Evolutionary conservation across 2,329 filamentous ascomycete genomes (phyloP), one percentile per base, ranked within the genome.

Genomic region (Alternaria conjuncta): DNA sequence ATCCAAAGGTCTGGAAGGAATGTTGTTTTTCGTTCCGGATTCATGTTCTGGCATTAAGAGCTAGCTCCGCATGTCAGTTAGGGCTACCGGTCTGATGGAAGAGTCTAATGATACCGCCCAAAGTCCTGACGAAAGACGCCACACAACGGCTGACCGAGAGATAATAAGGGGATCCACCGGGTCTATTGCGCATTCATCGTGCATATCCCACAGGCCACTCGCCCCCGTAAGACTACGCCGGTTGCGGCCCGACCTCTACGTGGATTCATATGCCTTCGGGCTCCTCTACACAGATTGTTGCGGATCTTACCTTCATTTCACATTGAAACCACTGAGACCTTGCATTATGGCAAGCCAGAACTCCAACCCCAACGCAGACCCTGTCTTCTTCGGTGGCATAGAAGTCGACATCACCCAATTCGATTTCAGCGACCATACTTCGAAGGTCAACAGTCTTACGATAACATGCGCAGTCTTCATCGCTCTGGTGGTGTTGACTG

Each of bases 391-490:
- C 28, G 67, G 64, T 13, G 65, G 66, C 7, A 32, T 70, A 8
- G 18, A 51, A 18, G 62, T 75, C 21, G 73, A 75, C 36, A 64
- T 61, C 44, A 71, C 65, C 47, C 53, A 69, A n/a, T 66, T 76
- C 53, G 57, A 76, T 53, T 66, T 75, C 43, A 63, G 28, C 25
- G 62, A 75, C 49, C 65, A 61, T 15, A 58, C 66, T 23, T 73
- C 74, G 7, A 67, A 66, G n/a, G 59, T 69, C 21, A 45, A 8
- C 2, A 41, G 23, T 23, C 47, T 75, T 7, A 60, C 41, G 28
- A 67, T 63, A 32, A 49, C 69, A 15, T 71, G 72, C 44, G 68
- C 65, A 26, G 46, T 64, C 4, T 63, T 75, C 10, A 74, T 75
- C 18, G 45, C 55, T 20, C 54, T 74, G 9, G 73, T 76, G 8